Percentiles rank a stretch among this genome's conserved stretches.
These are phyloP conservation scores for Camellia lanceoleosa DNA, from an alignment of 148 eudicot species.

Conservation along the genomic window DNA sequence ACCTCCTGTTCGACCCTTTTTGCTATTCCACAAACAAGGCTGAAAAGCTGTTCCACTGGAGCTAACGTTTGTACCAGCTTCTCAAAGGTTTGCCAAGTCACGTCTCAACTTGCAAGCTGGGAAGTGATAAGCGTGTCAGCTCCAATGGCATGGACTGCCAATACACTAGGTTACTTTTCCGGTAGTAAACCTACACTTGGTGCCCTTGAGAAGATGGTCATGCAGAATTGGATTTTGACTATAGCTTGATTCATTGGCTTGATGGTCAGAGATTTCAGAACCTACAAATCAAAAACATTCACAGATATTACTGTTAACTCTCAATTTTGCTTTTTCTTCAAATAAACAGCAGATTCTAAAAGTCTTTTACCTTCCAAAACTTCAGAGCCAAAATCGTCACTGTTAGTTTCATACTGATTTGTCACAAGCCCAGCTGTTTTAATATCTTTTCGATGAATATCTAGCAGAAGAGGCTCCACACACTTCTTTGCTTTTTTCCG, in stretches of 20 bases:
- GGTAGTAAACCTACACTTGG: conserved; percentile 19
- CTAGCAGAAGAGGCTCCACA: conserved; percentile 25
- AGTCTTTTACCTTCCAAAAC: conserved; percentile 37
- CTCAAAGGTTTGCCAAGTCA: not conserved
- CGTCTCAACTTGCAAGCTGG: conserved; percentile 8
- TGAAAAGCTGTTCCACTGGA: not conserved
- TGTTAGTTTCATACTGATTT: conserved; percentile 22
- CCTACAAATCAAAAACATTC: conserved; percentile 18
- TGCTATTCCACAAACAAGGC: conserved; percentile 7
- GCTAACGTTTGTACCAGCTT: not conserved
- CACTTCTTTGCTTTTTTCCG: conserved; percentile 27
- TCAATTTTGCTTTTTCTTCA: not conserved
- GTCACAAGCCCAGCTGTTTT: not conserved
- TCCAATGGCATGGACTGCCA: not conserved
- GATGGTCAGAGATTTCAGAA: conserved; percentile 20
- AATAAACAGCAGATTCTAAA: not conserved
- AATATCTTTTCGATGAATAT: conserved; percentile 6
- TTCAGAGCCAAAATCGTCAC: conserved; percentile 21
- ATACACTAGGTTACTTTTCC: not conserved
- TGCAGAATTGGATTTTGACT: conserved; percentile 12
- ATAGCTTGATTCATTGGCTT: not conserved
- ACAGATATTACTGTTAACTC: not conserved
- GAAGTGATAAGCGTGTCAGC: not conserved
- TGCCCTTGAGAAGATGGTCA: conserved; percentile 14
- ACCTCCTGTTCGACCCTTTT: no score